Percentiles rank a stretch among this genome's conserved stretches.
Conservation (phyloP, 2,329 filamentous ascomycete species). For the Penicillium digitatum region DNA sequence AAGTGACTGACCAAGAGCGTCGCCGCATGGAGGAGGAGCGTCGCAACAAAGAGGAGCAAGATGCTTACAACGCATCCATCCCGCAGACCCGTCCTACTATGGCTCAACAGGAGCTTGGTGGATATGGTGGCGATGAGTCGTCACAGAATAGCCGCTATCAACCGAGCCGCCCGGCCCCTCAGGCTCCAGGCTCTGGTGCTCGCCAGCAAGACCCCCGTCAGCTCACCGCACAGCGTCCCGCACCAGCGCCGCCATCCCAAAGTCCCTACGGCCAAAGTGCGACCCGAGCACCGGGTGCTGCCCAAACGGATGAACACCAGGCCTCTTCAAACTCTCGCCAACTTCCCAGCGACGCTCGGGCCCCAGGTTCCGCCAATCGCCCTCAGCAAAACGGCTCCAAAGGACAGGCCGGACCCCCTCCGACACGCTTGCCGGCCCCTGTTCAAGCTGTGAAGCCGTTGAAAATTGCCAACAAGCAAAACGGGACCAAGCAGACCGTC, state of each 20-base stretch:
- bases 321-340: slow-evolving; percentile 36
- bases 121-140: slow-evolving; percentile 56
- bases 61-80: slow-evolving; percentile 84
- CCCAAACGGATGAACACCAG: slow-evolving; percentile 31
- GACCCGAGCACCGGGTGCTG: slow-evolving; percentile 33
- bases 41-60: slow-evolving; percentile 66
- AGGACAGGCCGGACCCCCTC: slow-evolving; percentile 45
- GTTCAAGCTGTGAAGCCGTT: slow-evolving; percentile 66
- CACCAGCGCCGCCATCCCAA: slow-evolving; percentile 61
- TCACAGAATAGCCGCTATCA: slow-evolving; percentile 65
- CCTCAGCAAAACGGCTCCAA: slow-evolving; percentile 46
- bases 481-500: slow-evolving; percentile 41
- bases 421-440: slow-evolving; percentile 57
- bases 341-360: slow-evolving; percentile 32
- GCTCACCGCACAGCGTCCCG: slow-evolving; percentile 70
- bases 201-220: slow-evolving; percentile 52
- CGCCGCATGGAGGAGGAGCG: slow-evolving; percentile 54
- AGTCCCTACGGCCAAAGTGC: slow-evolving; percentile 32
- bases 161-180: slow-evolving; percentile 77
- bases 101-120: slow-evolving; percentile 85
- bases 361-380: slow-evolving; percentile 42
- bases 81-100: slow-evolving; percentile 75
- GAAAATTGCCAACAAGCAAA: slow-evolving; percentile 68
- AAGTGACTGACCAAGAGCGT: slow-evolving; percentile 55
- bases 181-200: slow-evolving; percentile 58